Percentiles rank a stretch among this genome's conserved stretches.
These are phyloP conservation scores for Isabelozyma rhagii DNA, from an alignment of 805 yeast species.

Conservation along the genomic window DNA sequence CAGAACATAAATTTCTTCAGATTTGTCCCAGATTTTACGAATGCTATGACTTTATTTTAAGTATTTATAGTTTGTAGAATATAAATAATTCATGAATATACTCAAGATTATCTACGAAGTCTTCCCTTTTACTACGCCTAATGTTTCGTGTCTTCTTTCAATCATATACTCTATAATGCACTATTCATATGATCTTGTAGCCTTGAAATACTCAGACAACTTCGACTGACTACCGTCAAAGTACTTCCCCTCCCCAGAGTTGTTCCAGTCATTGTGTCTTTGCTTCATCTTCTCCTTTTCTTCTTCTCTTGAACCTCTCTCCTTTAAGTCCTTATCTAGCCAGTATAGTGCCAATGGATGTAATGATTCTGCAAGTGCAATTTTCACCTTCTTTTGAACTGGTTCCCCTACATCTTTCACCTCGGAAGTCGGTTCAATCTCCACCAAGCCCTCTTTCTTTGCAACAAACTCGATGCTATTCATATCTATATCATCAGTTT, in stretches of 20 bases:
- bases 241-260: slow-evolving; percentile 33
- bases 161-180: neutral
- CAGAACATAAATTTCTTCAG: too few relatives aligned
- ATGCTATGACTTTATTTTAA: too few relatives aligned
- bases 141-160: neutral
- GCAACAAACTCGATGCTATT: slow-evolving; percentile 21
- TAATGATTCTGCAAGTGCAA: slow-evolving; percentile 48
- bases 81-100: too few relatives aligned
- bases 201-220: slow-evolving; percentile 47
- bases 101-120: neutral
- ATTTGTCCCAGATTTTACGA: too few relatives aligned
- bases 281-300: slow-evolving; percentile 33
- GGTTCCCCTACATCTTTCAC: slow-evolving; percentile 5
- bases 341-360: slow-evolving; percentile 75
- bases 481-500: slow-evolving; percentile 33
- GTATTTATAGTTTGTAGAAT: too few relatives aligned
- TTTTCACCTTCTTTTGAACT: slow-evolving; percentile 23
- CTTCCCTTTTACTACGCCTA: neutral
- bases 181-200: slow-evolving; percentile 38
- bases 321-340: slow-evolving; percentile 52
- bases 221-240: slow-evolving; percentile 40
- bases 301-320: slow-evolving; percentile 55
- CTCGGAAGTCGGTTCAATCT: neutral
- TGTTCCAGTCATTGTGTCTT: slow-evolving; percentile 57
- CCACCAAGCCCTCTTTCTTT: neutral